Conservation (phyloP, 805 yeast species). For the Lipomyces japonicus region DNA sequence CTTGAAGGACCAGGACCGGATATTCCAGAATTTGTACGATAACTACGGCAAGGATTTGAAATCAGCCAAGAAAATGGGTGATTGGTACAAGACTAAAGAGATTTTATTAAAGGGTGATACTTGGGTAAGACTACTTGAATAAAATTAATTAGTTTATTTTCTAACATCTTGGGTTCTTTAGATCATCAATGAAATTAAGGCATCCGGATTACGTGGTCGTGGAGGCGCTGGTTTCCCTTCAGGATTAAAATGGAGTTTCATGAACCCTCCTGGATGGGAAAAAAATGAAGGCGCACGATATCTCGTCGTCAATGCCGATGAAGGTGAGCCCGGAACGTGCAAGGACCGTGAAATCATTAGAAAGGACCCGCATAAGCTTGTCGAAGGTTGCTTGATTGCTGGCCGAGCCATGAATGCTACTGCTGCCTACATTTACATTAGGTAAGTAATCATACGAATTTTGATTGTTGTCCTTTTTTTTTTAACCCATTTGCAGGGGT, state of each 20-base stretch:
- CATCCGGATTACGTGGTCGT: constrained; percentile 82
- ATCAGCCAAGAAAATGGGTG: constrained; percentile 75
- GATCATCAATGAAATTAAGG: constrained; percentile 79
- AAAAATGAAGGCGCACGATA: constrained; percentile 79
- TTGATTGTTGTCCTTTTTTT: not conserved
- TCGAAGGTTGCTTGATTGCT: constrained; percentile 86
- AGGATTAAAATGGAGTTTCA: constrained; percentile 86
- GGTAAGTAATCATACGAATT: constrained; percentile 34
- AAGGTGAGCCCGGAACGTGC: constrained; percentile 94
- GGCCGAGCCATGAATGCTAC: constrained; percentile 92
- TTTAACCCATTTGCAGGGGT: constrained; percentile 44
- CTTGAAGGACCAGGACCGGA: constrained; percentile 75
- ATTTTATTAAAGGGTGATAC: constrained; percentile 75
- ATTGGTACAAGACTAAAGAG: constrained; percentile 90
- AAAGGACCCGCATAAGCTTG: constrained; percentile 86
- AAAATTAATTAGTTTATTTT: not conserved
- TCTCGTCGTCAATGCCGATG: constrained; percentile 86
- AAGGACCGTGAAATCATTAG: constrained; percentile 88
- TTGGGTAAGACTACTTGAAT: constrained; percentile 49
- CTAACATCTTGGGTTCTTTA: not conserved
- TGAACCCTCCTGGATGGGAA: constrained; percentile 96
- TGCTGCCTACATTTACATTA: constrained; percentile 85
- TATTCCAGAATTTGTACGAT: constrained; percentile 78
- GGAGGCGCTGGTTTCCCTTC: constrained; percentile 95
- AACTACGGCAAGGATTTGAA: constrained; percentile 72